phyloP scores from a whole-genome alignment of 2,329 filamentous ascomycete species.

The Hypoxylon sp. region DNA sequence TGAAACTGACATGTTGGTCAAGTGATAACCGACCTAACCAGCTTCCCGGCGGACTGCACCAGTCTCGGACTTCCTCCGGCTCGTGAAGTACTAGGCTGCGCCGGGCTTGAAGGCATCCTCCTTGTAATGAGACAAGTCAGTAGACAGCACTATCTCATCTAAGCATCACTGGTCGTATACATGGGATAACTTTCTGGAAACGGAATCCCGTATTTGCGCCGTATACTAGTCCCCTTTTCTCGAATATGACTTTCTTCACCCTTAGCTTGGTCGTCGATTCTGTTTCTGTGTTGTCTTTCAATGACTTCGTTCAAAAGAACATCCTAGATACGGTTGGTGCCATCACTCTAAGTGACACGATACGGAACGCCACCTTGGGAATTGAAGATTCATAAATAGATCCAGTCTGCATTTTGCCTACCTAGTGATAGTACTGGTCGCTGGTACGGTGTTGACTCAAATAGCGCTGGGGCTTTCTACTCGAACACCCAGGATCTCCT shows the following conservation, averaged over 20 bases:
- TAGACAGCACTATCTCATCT: constrained; percentile 3
- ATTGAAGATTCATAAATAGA: constrained; percentile 54
- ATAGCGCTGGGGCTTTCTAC: constrained; percentile 57
- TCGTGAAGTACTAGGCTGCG: constrained; percentile 52
- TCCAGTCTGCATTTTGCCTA: no score
- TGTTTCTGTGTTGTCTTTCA: constrained; percentile 57
- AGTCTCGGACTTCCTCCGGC: constrained; percentile 53
- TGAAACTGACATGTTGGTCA: constrained; percentile 9
- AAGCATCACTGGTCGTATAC: constrained; percentile 13
- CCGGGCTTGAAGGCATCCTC: constrained; percentile 54
- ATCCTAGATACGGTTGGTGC: constrained; percentile 60
- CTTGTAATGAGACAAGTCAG: constrained; percentile 51
- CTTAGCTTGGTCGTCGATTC: constrained; percentile 62
- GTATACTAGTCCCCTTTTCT: constrained; percentile 62
- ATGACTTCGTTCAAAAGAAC: constrained; percentile 55
- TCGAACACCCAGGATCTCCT: constrained; percentile 59
- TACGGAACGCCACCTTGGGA: constrained; percentile 54
- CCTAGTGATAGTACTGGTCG: no score
- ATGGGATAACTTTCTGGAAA: constrained; percentile 48
- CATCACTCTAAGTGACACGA: constrained; percentile 53
- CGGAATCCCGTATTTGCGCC: constrained; percentile 58
- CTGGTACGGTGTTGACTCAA: background rate
- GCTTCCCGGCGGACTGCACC: constrained; percentile 50
- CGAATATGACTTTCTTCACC: constrained; percentile 61
- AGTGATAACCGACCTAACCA: constrained; percentile 54